Percentiles rank a stretch among this genome's conserved stretches.
These are phyloP conservation scores for Cryptococcus sp. DNA, from an alignment of 1,284 basidiomycete species.

Conservation along the genomic window DNA sequence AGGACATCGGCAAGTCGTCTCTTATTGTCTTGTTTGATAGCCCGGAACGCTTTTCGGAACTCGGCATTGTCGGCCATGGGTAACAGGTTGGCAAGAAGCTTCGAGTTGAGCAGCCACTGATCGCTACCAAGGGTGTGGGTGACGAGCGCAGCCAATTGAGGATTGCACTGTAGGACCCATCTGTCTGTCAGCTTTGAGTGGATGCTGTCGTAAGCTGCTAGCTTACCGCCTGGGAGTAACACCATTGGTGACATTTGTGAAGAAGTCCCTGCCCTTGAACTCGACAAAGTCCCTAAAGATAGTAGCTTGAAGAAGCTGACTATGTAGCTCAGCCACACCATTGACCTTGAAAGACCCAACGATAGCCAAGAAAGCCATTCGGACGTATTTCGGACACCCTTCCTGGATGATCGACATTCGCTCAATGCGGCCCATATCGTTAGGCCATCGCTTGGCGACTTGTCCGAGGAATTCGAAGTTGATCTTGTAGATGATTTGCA, in stretches of 20 bases:
- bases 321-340: slow-evolving; percentile 83
- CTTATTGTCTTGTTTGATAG: slow-evolving; percentile 82
- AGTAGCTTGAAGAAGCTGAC: slow-evolving; percentile 55
- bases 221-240: slow-evolving; percentile 41
- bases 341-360: slow-evolving; percentile 73
- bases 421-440: slow-evolving; percentile 66
- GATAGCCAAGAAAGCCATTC: slow-evolving; percentile 70
- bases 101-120: slow-evolving; percentile 66
- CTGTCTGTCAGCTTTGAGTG: slow-evolving; percentile 41
- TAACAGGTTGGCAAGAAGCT: slow-evolving; percentile 41
- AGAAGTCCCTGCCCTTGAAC: slow-evolving; percentile 47
- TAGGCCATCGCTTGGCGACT: slow-evolving; percentile 81
- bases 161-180: slow-evolving; percentile 93
- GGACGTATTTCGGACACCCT: slow-evolving; percentile 73
- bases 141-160: slow-evolving; percentile 73
- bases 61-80: slow-evolving; percentile 63
- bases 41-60: slow-evolving; percentile 74
- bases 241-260: slow-evolving; percentile 48
- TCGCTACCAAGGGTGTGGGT: slow-evolving; percentile 71
- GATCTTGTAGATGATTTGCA: slow-evolving; percentile 84
- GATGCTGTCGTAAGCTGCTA: not conserved
- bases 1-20: slow-evolving; percentile 70
- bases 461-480: slow-evolving; percentile 53
- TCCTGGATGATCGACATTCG: slow-evolving; percentile 90
- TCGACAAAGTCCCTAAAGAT: slow-evolving; percentile 78